Evolutionary conservation across 2,329 filamentous ascomycete species (phyloP), one percentile per base, ranked within the genome.

Genomic region (Xylariaceae sp.): DNA sequence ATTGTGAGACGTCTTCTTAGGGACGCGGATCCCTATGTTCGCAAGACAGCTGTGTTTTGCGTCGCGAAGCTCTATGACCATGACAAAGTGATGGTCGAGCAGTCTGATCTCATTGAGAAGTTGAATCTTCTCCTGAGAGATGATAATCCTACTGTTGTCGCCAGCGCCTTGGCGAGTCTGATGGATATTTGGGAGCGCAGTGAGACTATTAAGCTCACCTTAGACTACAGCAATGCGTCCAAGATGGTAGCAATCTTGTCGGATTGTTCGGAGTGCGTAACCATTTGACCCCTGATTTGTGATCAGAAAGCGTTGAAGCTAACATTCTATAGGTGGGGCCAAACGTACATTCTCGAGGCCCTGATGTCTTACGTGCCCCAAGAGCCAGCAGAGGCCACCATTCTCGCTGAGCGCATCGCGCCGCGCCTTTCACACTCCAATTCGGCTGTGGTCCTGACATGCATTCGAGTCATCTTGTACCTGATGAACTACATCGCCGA

Each of bases 101-200:
- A 79, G 51, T 96, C 92, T 15, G 92, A 96, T 72, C 80, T 99
- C 54, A 97, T 99, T 67, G 92, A 97, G 71, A 84, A 88, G 63
- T 80, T 99, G 51, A 99, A 99, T 74, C 80, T 84, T 49, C 88
- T 99, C 79, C 78, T 99, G 58, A 86, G 92, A 70, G 94, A 99
- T 68, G 93, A 97, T 73, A 99, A 99, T 70, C 93, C 94, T 0
- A 99, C 94, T 0, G 94, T 99, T 2, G 93, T 99, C 18, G 93
- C 94, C 9, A 97, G 92, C 72, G 92, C 95, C 5, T 76, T 99
- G 63, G 93, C 94, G 30, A 83, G 89, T 42, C 74, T 99, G 70
- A 94, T 96, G 85, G 94, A 99, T 74, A 97, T 99, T 53, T 99
- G 94, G 94, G 94, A 97, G 73, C 84, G 93, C 60, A 97, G 92